Evolutionary conservation across 23 red algal genomes (phyloP), one percentile per base, ranked within the genome.

Genomic region (Gracilaria caudata): DNA sequence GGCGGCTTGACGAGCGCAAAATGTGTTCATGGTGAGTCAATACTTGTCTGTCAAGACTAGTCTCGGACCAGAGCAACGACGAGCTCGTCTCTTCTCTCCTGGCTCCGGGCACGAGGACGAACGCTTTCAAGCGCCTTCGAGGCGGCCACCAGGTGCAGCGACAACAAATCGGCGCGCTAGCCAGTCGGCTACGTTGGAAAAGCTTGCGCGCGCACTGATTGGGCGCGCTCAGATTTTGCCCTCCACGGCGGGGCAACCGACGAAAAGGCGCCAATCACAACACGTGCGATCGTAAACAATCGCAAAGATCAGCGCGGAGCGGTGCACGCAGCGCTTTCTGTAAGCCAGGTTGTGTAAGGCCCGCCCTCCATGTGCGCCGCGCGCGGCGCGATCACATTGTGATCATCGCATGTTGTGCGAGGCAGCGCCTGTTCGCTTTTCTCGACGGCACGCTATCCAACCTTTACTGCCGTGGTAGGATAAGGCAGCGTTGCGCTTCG

Each of bases 151-250:
- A 72, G 66, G 38, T 72, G 66, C 35, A 43, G 7, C 66, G 2
- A 34, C 66, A 43, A 61, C 57, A 72, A 72, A 72, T 72, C 66
- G 38, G 21, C 3, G 66, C 33, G 35, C 1, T 19, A 72, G 38
- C 66, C 66, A 72, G 66, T 72, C 35, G 35, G 20, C 10, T 0
- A 34, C 33, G 8, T 7, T 4, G 5, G 66, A 40, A 39, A 14
- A 30, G 33, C 29, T 26, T 24, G 10, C 6, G 24, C 38, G 43
- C 70, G 20, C 20, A 6, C 39, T 17, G 10, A 75, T 75, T 75
- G 70, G 70, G 3, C 70, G 19, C 70, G 40, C 38, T 17, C 29
- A 75, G 70, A 75, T 75, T 46, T 75, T 75, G 70, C 33, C 1
- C 39, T 0, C 3, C 34, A 39, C 65, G 34, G 35, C 34, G 37